Conservation (phyloP, 1,284 basidiomycete genomes). For the Malassezia equina region DNA sequence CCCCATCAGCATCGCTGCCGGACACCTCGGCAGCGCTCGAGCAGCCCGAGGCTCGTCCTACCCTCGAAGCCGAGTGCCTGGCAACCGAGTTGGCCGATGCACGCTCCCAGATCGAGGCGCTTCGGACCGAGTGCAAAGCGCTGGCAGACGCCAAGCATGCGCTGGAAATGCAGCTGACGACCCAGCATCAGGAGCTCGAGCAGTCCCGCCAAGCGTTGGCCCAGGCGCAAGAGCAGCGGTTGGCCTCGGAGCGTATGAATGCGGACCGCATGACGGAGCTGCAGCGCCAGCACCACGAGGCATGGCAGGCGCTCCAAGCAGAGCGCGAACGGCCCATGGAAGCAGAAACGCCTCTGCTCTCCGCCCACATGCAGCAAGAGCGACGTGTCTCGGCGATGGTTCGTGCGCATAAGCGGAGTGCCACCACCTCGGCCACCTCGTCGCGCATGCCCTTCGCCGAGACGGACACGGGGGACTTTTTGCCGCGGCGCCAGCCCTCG, state of each 20-base stretch:
- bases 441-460: constrained; percentile 14
- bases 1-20: too few species aligned
- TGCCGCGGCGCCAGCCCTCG: constrained; percentile 5
- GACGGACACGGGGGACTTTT: background rate
- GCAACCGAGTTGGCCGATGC: background rate
- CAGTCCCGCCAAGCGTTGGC: background rate
- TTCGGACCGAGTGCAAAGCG: background rate
- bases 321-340: background rate
- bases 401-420: constrained; percentile 17
- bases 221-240: background rate
- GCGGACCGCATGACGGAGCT: constrained; percentile 5
- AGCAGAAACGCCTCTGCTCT: background rate
- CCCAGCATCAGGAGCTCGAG: background rate
- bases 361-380: too few species aligned
- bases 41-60: too few species aligned
- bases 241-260: background rate
- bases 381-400: background rate
- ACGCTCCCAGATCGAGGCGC: background rate
- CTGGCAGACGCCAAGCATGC: background rate
- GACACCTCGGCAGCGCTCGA: too few species aligned
- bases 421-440: constrained; percentile 10
- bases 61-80: background rate
- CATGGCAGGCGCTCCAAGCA: background rate
- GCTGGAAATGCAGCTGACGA: background rate
- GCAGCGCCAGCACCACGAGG: background rate